These are phyloP conservation scores for Fusarium redolens DNA, from an alignment of 2,329 filamentous ascomycete genomes.

Conservation along the genomic window DNA sequence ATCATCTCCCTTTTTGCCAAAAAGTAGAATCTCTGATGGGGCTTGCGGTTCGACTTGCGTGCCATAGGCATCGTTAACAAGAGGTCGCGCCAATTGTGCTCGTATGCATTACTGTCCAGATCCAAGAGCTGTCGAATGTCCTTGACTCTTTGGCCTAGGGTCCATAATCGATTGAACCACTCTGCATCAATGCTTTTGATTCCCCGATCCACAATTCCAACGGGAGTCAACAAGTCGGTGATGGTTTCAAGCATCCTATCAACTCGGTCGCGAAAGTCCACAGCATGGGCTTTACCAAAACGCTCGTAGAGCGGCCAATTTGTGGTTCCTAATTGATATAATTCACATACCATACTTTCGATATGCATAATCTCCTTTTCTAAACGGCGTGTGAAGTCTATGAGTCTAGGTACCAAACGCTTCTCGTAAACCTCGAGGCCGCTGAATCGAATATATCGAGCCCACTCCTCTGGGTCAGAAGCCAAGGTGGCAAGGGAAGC, in stretches of 20 bases:
- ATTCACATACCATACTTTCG: conserved; percentile 40
- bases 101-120: not conserved
- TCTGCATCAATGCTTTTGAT: conserved; percentile 10
- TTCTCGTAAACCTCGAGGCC: not conserved
- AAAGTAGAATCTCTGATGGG: conserved; percentile 33
- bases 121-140: conserved; percentile 25
- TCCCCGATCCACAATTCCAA: not conserved
- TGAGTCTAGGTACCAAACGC: conserved; percentile 32
- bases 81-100: conserved; percentile 37
- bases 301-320: conserved; percentile 30
- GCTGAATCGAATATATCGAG: not conserved
- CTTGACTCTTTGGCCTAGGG: conserved; percentile 8
- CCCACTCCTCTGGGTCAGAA: conserved; percentile 3
- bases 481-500: not conserved
- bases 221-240: not conserved
- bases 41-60: conserved; percentile 36
- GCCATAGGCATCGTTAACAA: conserved; percentile 40
- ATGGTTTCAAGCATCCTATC: not conserved
- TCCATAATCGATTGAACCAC: conserved; percentile 30
- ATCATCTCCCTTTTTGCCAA: conserved; percentile 41
- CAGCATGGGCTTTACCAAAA: not conserved
- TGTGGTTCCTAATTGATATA: conserved; percentile 30
- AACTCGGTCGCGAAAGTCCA: conserved; percentile 9
- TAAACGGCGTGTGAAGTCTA: conserved; percentile 22
- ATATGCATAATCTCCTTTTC: conserved; percentile 31